Base-by-base conservation (phyloP, 768 basidiomycete genomes). In the Calocybe indica region DNA sequence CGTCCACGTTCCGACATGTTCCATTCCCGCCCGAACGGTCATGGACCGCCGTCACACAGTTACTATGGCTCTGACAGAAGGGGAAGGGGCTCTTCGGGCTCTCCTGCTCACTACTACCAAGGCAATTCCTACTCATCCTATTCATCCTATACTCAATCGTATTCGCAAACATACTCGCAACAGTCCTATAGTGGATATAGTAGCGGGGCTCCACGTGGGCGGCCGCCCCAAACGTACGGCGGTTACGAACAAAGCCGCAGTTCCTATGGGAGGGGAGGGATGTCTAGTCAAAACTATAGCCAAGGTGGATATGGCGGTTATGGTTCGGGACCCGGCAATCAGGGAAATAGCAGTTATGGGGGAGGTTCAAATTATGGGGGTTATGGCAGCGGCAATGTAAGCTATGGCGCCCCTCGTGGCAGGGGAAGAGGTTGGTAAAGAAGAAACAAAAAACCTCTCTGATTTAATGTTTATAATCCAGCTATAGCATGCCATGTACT, bases 401-500 rank as follows among this genome's bases (percentile, higher is more conserved):
- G 55, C 13, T 50, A 70, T 42, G 65, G 58, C 43, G 36, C 56
- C 32, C 57, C 57, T 32, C 65, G 79, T 47, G 77, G 77, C 29
- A 66, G 80, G 55, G 82, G 78, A 7, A 68, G 80, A 35, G 74
- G 75, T 39, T 72, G 76, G 64, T 66, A 58, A 62, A 43, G 4
- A 62, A 43, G 4, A 40, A 33, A 40, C 34, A 42, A 43, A 29
- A 8, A 37, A 33, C 11, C 42, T 45, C 9, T 36, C 45, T 29
- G 48, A 29, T 34, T 50, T 44, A 39, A 51, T 36, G 31, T 43
- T 29, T 46, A 42, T 42, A 22, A 22, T 22, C 22, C 22, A 22
- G 22, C 22, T 22, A 22, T 22, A 22, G 22, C 22, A 22, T 22
- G 22, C 22, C 22, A 22, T 22, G 22, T 22, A 22, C 22, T 22